phyloP scores from a whole-genome alignment of 495 filamentous ascomycete species.

The Neurospora cerealis region DNA sequence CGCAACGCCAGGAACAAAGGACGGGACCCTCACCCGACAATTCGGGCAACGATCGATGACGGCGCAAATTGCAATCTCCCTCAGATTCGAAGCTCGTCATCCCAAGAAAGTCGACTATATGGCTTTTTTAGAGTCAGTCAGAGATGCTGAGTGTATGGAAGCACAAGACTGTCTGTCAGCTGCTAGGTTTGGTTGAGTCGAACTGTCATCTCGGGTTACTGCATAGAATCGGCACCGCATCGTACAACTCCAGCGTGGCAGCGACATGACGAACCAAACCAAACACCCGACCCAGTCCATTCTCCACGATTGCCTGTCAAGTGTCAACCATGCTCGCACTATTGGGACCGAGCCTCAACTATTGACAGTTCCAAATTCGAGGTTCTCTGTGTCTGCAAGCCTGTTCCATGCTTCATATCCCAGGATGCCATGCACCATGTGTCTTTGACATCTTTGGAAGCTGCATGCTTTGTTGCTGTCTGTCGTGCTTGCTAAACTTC shows the following conservation, averaged over 20 bases:
- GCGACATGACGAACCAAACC: neutral
- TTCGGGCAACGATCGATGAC: neutral
- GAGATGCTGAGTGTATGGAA: neutral
- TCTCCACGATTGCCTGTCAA: neutral
- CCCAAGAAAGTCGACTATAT: neutral
- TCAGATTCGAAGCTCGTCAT: neutral
- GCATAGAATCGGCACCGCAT: neutral
- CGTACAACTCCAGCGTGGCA: neutral
- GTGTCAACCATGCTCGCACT: neutral
- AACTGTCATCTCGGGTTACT: neutral
- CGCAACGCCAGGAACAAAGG: neutral
- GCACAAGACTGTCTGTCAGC: neutral
- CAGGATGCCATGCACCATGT: neutral
- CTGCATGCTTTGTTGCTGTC: neutral
- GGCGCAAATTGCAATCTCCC: neutral
- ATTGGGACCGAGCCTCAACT: neutral
- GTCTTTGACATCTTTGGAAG: neutral
- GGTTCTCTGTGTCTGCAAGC: neutral
- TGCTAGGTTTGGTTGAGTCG: neutral
- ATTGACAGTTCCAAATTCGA: neutral
- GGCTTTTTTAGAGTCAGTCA: neutral
- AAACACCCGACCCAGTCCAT: neutral
- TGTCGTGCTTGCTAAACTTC: neutral
- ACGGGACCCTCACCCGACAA: neutral
- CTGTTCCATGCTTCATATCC: neutral